Evolutionary conservation across 2,329 filamentous ascomycete genomes (phyloP).

Genomic region (Ophiostoma ips): DNA sequence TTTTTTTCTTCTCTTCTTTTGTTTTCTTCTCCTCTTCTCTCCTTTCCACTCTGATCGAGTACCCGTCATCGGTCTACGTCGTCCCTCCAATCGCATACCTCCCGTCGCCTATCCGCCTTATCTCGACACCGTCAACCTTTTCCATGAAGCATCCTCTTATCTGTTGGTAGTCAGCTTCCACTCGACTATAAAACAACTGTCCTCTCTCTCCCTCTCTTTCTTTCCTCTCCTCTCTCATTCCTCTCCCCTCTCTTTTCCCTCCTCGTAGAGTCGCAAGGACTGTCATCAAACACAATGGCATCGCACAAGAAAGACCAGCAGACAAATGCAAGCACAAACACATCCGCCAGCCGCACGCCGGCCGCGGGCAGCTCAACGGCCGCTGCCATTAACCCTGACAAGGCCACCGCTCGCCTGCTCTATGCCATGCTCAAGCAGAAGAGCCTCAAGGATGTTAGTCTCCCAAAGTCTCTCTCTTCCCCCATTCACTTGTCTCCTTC

Average conservation of each 20-base stretch:
- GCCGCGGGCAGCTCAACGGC: neutral
- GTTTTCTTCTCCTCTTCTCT: neutral
- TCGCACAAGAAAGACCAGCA: neutral
- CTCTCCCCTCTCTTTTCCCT: neutral
- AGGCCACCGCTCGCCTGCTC: slow-evolving; percentile 42
- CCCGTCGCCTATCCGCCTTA: too few relatives aligned
- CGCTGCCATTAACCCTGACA: slow-evolving; percentile 31
- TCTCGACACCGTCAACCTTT: too few relatives aligned
- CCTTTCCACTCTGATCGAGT: neutral
- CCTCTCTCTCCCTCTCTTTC: neutral
- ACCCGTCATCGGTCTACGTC: too few relatives aligned
- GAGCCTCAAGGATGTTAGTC: slow-evolving; percentile 43
- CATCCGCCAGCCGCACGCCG: neutral
- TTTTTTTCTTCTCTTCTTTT: neutral
- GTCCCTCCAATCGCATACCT: too few relatives aligned
- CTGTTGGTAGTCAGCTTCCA: too few relatives aligned
- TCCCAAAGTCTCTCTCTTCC: neutral
- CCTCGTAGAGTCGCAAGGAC: neutral
- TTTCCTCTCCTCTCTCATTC: neutral
- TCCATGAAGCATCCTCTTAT: too few relatives aligned
- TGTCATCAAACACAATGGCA: neutral
- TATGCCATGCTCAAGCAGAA: slow-evolving; percentile 47
- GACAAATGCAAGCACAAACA: neutral
- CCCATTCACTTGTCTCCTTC: neutral
- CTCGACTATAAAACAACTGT: too few relatives aligned